phyloP scores from a whole-genome alignment of 148 eudicot genomes.

The Silene uniflora region DNA sequence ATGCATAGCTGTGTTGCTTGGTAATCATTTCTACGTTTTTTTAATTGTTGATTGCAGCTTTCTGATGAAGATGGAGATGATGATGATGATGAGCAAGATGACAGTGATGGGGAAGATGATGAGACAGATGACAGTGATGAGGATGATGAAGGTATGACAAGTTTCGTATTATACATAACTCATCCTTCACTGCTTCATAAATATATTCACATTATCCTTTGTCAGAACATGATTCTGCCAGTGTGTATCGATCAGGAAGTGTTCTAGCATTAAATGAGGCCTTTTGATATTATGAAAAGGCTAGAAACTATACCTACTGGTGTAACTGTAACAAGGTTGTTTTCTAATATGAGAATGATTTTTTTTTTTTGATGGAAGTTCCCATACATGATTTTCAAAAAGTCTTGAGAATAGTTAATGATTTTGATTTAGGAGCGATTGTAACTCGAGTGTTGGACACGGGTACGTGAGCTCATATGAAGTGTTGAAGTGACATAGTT shows the following conservation, averaged over 20 bases:
- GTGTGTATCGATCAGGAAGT: not conserved
- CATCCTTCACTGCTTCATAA: not conserved
- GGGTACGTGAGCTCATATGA: too few relatives aligned
- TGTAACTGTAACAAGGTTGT: not conserved
- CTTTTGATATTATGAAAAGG: not conserved
- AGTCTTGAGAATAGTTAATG: too few relatives aligned
- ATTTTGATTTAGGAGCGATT: too few relatives aligned
- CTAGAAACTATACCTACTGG: not conserved
- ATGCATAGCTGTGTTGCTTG: not conserved
- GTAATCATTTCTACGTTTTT: not conserved
- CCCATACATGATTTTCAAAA: too few relatives aligned
- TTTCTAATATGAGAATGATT: not conserved
- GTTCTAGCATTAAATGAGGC: not conserved
- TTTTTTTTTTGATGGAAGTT: too few relatives aligned
- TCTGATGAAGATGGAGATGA: constrained; percentile 39
- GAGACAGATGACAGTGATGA: constrained; percentile 29
- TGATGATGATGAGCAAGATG: constrained; percentile 30
- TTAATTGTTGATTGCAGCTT: constrained; percentile 32
- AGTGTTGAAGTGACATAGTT: too few relatives aligned
- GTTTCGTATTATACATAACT: constrained; percentile 22
- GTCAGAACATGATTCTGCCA: not conserved
- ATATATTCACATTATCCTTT: not conserved
- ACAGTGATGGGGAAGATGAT: constrained; percentile 11
- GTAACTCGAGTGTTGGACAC: too few relatives aligned
- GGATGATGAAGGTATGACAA: constrained; percentile 31